Percentiles rank a stretch among this genome's conserved stretches.
These are phyloP conservation scores for Podaxis sp. DNA, from an alignment of 768 basidiomycete genomes.

Conservation along the genomic window DNA sequence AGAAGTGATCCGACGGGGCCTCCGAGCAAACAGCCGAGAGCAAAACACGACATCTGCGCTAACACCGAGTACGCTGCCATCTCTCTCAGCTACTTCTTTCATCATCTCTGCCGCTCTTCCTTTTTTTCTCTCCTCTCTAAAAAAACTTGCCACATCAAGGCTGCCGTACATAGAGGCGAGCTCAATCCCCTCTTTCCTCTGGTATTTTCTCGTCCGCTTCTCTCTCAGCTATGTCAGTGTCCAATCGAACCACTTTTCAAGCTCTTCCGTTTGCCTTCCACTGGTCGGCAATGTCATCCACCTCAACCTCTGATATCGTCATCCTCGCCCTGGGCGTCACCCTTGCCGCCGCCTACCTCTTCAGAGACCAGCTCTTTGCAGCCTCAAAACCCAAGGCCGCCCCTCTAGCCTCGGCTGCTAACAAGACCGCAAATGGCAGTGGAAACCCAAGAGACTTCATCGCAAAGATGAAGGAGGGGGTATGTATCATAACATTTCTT, in stretches of 20 bases:
- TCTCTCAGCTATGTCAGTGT: constrained; percentile 29
- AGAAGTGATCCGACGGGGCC: constrained; percentile 19
- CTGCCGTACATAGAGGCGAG: constrained; percentile 19
- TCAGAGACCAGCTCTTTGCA: constrained; percentile 77
- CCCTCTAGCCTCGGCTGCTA: constrained; percentile 31
- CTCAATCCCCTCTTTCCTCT: constrained; percentile 20
- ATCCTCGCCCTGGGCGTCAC: constrained; percentile 74
- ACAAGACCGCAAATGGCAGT: constrained; percentile 55
- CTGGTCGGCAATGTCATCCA: constrained; percentile 50
- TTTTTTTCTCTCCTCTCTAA: constrained; percentile 17
- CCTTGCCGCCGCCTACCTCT: constrained; percentile 78
- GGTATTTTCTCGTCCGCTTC: constrained; percentile 25
- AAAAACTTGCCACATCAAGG: constrained; percentile 17
- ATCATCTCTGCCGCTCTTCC: constrained; percentile 21
- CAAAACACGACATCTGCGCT: constrained; percentile 11
- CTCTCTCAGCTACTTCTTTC: constrained; percentile 20
- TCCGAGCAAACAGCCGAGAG: constrained; percentile 12
- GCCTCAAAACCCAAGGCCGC: constrained; percentile 62
- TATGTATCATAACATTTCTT: constrained; percentile 40
- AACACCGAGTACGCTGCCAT: constrained; percentile 15
- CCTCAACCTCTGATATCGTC: constrained; percentile 69
- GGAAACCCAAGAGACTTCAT: constrained; percentile 94
- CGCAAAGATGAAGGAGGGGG: constrained; percentile 90
- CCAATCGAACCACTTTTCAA: constrained; percentile 41
- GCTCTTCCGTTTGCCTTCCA: constrained; percentile 33